A percentile compares a stretch with the other conserved stretches of the same genome.
phyloP scores from a whole-genome alignment of 1,139 yeast genomes.

The Trichomonascaceae sp. region DNA sequence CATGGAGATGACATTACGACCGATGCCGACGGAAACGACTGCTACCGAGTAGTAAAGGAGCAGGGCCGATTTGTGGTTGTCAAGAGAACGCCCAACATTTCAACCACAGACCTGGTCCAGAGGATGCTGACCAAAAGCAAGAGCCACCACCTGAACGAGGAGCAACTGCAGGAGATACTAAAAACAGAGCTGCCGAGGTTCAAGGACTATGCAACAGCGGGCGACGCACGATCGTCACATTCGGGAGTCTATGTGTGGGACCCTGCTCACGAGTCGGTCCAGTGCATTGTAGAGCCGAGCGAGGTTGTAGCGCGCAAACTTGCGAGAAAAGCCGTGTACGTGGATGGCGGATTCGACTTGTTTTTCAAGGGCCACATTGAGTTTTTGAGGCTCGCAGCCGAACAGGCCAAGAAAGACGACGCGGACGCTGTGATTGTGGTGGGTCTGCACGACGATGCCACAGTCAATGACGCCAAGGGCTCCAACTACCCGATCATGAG shows the following conservation, averaged over 20 bases:
- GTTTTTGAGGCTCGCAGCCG: slow-evolving; percentile 37
- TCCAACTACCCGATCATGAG: slow-evolving; percentile 78
- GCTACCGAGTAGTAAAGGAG: slow-evolving; percentile 74
- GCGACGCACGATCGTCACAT: slow-evolving; percentile 47
- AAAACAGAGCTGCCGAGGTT: slow-evolving; percentile 28
- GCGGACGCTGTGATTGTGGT: slow-evolving; percentile 41
- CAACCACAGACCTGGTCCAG: slow-evolving; percentile 93
- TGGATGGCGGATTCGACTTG: slow-evolving; percentile 83
- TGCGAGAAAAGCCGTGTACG: slow-evolving; percentile 33
- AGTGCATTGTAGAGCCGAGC: slow-evolving; percentile 22
- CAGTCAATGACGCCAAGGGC: slow-evolving; percentile 48
- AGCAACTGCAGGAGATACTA: slow-evolving; percentile 5
- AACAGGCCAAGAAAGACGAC: slow-evolving; percentile 19
- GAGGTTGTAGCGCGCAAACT: slow-evolving; percentile 11
- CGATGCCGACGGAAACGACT: slow-evolving; percentile 89
- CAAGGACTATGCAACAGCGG: slow-evolving; percentile 48
- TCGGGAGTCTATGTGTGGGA: slow-evolving; percentile 42
- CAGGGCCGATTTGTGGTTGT: slow-evolving; percentile 80
- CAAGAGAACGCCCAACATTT: slow-evolving; percentile 83
- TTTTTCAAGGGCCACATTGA: slow-evolving; percentile 91
- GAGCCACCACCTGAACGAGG: slow-evolving; percentile 37
- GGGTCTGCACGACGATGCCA: slow-evolving; percentile 55
- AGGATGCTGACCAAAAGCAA: slow-evolving; percentile 54
- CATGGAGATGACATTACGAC: slow-evolving; percentile 98
- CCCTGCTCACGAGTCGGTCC: slow-evolving; percentile 3